Conservation (phyloP, 2,329 filamentous ascomycete species). For the Aureobasidium sp. region DNA sequence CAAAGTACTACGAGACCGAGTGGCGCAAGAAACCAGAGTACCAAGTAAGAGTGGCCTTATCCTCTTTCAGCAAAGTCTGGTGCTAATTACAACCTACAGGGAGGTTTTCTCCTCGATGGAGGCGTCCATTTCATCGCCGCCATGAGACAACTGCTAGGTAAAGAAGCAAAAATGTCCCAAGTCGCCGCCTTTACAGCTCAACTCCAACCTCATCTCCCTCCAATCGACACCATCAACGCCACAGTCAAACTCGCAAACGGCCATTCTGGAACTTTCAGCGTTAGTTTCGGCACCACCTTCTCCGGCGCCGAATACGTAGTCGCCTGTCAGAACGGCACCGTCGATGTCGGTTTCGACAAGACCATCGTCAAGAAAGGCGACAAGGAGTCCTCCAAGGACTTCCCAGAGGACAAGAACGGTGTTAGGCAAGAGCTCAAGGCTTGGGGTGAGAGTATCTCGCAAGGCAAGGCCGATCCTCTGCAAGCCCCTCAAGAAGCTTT, state of each 20-base stretch:
- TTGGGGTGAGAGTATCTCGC: constrained; percentile 47
- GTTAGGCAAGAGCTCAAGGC: constrained; percentile 53
- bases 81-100: constrained; percentile 23
- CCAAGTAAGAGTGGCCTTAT: constrained; percentile 32
- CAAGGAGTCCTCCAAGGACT: constrained; percentile 30
- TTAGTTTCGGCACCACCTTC: constrained; percentile 51
- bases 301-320: constrained; percentile 48
- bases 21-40: constrained; percentile 63
- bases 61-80: too few relatives aligned
- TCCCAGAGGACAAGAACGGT: constrained; percentile 41
- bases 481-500: constrained; percentile 52
- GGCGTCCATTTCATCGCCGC: constrained; percentile 65
- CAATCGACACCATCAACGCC: constrained; percentile 59
- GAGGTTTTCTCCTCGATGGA: constrained; percentile 67
- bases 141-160: constrained; percentile 50
- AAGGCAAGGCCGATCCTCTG: constrained; percentile 40
- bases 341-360: constrained; percentile 40
- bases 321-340: constrained; percentile 49
- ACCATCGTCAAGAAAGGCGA: constrained; percentile 27
- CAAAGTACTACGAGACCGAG: constrained; percentile 48
- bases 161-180: constrained; percentile 35
- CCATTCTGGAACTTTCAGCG: constrained; percentile 47
- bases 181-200: constrained; percentile 49
- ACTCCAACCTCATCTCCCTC: constrained; percentile 49
- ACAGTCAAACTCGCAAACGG: constrained; percentile 47